Percentiles rank a stretch among this genome's conserved stretches.
Conservation (phyloP, 1,139 yeast species). For the Suhomyces anneliseae region DNA sequence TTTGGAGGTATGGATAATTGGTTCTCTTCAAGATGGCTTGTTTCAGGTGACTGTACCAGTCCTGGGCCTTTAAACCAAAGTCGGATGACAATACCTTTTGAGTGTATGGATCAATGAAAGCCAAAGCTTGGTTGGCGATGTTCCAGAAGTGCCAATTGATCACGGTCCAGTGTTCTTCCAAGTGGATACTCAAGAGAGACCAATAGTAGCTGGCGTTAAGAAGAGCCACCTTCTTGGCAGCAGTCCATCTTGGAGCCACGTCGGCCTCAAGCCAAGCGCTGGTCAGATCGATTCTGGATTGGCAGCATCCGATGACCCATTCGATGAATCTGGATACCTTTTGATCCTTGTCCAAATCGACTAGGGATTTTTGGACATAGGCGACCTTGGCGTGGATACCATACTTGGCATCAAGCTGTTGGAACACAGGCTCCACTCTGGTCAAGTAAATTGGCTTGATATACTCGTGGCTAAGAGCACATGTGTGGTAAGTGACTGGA, state of each 20-base stretch:
- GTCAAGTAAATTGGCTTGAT: conserved; percentile 8
- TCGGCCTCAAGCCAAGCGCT: not conserved
- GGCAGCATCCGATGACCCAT: not conserved
- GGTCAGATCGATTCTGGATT: not conserved
- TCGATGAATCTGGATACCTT: conserved; percentile 2
- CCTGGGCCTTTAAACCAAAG: not conserved
- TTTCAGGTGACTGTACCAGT: conserved; percentile 2
- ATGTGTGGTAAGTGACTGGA: conserved; percentile 12
- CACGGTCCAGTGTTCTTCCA: not conserved
- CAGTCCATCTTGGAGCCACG: not conserved
- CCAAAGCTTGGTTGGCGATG: not conserved
- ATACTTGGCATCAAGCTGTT: conserved; percentile 4
- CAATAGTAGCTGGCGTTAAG: not conserved
- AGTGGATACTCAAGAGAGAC: not conserved
- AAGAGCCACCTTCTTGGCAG: not conserved
- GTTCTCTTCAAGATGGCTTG: conserved; percentile 8
- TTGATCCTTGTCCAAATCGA: conserved; percentile 5
- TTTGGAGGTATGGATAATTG: conserved; percentile 13
- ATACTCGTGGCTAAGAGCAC: conserved; percentile 8
- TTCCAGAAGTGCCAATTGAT: not conserved
- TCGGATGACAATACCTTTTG: not conserved
- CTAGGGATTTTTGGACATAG: not conserved
- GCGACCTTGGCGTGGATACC: not conserved
- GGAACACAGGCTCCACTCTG: conserved; percentile 3
- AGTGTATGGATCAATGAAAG: not conserved